These are phyloP conservation scores for Chaetoscypha palmicola DNA, from an alignment of 2,329 filamentous ascomycete species.

Conservation along the genomic window DNA sequence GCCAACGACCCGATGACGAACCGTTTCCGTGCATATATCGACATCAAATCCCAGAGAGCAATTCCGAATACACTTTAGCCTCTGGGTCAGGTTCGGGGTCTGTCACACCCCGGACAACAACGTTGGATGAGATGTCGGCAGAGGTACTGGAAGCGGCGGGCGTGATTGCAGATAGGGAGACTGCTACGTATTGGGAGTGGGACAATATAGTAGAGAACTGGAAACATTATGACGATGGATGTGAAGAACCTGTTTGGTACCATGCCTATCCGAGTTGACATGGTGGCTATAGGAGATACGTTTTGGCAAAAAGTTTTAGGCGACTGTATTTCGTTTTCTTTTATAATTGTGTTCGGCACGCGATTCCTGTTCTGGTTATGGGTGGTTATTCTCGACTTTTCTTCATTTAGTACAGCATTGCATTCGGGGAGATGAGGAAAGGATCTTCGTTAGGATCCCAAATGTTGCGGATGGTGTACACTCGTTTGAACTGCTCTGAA, in stretches of 20 bases:
- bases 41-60: neutral
- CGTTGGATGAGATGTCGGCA: neutral
- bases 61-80: neutral
- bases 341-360: too few relatives aligned
- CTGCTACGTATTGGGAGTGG: neutral
- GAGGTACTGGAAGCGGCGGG: neutral
- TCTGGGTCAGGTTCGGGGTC: neutral
- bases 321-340: too few relatives aligned
- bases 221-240: neutral
- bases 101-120: neutral
- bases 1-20: neutral
- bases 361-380: too few relatives aligned
- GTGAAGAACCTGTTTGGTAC: neutral
- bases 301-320: neutral
- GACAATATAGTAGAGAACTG: neutral
- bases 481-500: too few relatives aligned
- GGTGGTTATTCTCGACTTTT: too few relatives aligned
- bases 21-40: neutral
- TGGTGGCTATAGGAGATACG: neutral
- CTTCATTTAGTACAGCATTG: too few relatives aligned
- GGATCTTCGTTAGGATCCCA: too few relatives aligned
- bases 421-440: too few relatives aligned
- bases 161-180: neutral
- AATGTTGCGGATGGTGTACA: too few relatives aligned
- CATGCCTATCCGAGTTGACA: neutral